Base-by-base conservation (phyloP, 495 filamentous ascomycete genomes). In the Daldinia grandis region DNA sequence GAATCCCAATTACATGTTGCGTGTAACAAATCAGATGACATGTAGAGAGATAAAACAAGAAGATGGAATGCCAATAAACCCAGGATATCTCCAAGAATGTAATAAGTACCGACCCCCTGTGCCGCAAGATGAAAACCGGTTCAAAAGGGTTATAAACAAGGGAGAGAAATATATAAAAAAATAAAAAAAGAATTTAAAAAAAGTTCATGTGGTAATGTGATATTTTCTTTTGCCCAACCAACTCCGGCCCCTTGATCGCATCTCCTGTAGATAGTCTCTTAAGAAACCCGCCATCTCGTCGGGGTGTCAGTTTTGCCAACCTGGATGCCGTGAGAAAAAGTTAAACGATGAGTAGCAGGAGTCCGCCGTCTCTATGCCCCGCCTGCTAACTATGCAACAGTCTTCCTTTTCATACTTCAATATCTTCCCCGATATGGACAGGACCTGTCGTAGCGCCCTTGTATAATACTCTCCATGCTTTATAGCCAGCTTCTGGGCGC, bases 1-100 rank as follows among this genome's bases (percentile, higher is more conserved):
- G n/a, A 56, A 56, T 19, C 53, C 30, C 28, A 21, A 56, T 56
- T 56, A 56, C 53, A 35, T 56, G 53, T n/a, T 31, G 17, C 3
- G 17, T 30, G 25, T 35, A 24, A 56, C 9, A 64, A 38, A 57
- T 64, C 62, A n/a, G 54, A 65, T 65, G 62, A 58, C 31, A 49
- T 25, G 24, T 37, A 27, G 17, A 54, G 14, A 44, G 12, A 37
- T 15, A 63, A n/a, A 53, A 42, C 53, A 42, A 25, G 30, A 12
- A 57, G 38, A 21, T n/a, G 24, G 31, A 47, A 59, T 59, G 56
- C 35, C 37, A 21, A 42, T 53, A 56, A 57, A 61, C 44, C 64
- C 54, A 59, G 64, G 69, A 68, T 72, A 72, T 72, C 69, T 72
- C 69, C 59, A 68, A 68, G 44, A 66, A 72, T 58, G 55, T 68